Base-by-base conservation (phyloP, 257 asterid species). In the Fraxinus americana region DNA sequence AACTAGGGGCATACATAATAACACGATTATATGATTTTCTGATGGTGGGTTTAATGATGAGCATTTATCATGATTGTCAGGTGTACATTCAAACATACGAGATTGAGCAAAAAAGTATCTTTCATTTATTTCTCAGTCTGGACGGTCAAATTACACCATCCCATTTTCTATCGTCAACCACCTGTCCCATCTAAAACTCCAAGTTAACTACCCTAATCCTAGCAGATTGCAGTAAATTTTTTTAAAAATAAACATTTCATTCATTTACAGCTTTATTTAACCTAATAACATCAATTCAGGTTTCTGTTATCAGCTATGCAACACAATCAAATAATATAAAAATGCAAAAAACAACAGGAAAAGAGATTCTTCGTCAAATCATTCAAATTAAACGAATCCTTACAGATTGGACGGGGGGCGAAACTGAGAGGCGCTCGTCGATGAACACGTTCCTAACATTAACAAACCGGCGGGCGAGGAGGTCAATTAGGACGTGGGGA, bases 341-440 rank as follows among this genome's bases (percentile, higher is more conserved):
- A 30, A 59, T 59, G 67, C 67, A 8, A 17, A 38, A 38, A 70
- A 3, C 57, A 14, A 48, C n/a, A 38, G 14, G 0, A n/a, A 30
- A 50, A 5, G 71, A 72, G 77, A 72, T 68, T 45, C 70, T 35
- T 70, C 48, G 71, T 75, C 19, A 63, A 77, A 59, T 70, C 63
- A 39, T 72, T 73, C 41, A 34, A 75, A 32, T 41, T 30, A 71
- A 82, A 30, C n/a, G 36, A 73, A 75, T 67, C 34, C 91, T 86
- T 77, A 94, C 98, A 39, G 30, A 78, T 54, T 80, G 89, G 23
- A 78, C 76, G 35, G 94, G 92, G 23, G 80, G 78, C 32, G 90
- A 66, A n/a, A 87, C 74, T 67, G 93, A 86, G 70, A 89, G 83
- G 34, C 94, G 87, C 41, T 90, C 97, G 54, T 94, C 97, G 17